A percentile compares a stretch with the other conserved stretches of the same genome.
Conservation (phyloP, 805 yeast genomes). For the Candida xiaguanensis region DNA sequence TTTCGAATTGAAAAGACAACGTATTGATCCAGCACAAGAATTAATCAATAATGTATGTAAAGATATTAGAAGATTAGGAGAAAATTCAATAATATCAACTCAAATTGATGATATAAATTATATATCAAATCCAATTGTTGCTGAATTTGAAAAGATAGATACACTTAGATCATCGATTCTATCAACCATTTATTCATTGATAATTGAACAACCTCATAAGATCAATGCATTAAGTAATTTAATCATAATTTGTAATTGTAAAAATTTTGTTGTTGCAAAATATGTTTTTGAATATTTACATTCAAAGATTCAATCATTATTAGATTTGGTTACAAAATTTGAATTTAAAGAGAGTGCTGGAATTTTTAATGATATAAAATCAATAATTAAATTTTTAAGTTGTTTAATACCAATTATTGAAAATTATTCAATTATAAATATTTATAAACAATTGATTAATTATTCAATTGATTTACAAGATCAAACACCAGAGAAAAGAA, state of each 20-base stretch:
- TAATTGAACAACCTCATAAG: slow-evolving; percentile 90
- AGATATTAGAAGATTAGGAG: slow-evolving; percentile 43
- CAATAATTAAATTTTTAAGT: slow-evolving; percentile 66
- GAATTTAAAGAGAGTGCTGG: slow-evolving; percentile 41
- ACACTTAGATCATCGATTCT: slow-evolving; percentile 57
- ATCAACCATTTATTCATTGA: slow-evolving; percentile 62
- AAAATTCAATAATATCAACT: slow-evolving; percentile 34
- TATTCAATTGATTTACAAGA: slow-evolving; percentile 56
- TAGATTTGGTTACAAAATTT: slow-evolving; percentile 37
- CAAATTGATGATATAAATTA: slow-evolving; percentile 55
- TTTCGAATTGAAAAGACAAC: slow-evolving; percentile 29
- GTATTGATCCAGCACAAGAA: slow-evolving; percentile 38
- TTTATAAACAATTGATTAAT: slow-evolving; percentile 52
- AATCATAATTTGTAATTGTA: slow-evolving; percentile 61
- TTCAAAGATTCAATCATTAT: slow-evolving; percentile 52
- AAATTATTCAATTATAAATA: slow-evolving; percentile 31
- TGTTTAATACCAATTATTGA: slow-evolving; percentile 61
- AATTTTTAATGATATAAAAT: slow-evolving; percentile 66
- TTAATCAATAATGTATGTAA: slow-evolving; percentile 41
- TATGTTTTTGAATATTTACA: slow-evolving; percentile 68
- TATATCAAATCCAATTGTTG: slow-evolving; percentile 62
- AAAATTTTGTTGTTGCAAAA: slow-evolving; percentile 62
- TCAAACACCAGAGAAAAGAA: slow-evolving; percentile 28
- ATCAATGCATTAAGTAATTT: slow-evolving; percentile 67
- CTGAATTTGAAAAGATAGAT: slow-evolving; percentile 61